Evolutionary conservation across 2,329 filamentous ascomycete species (phyloP), one percentile per base, ranked within the genome.

Genomic region (Ophiosphaerella korrae): DNA sequence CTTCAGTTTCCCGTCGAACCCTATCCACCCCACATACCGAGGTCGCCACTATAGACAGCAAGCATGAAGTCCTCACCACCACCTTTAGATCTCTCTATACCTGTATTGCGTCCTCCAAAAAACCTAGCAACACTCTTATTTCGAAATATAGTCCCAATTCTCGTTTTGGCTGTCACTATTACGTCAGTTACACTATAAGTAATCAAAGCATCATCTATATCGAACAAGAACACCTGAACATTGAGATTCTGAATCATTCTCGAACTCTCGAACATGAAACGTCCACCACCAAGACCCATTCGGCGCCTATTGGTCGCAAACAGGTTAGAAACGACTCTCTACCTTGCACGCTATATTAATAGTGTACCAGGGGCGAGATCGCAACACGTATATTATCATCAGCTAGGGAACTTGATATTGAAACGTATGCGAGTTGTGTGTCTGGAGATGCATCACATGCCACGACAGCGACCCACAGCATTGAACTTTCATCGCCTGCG

Each of bases 321-420:
- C 58, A 79, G 80, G 80, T 81, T 64, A 16, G 34, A 40, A 13
- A 13, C 8, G 31, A 35, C 18, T 21, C 6, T 24, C 23, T 21
- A 2, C 7, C 7, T 24, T 26, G 9, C 13, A 21, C 0, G 7
- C 2, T 5, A 42, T 51, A 12, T 50, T 55, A 37, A 49, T 16
- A 24, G 3, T 1, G 18, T 7, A 7, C 3, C 45, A 84, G 84
- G 73, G 85, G 85, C 48, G 85, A 88, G 67, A 87, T 88, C 44
- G 84, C 84, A 46, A 79, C 83, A 2, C 78, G 85, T 11, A 84
- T 87, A 41, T 73, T 87, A 31, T 78, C 80, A 26, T 78, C 84
- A 48, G 82, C 82, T n/a, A 76, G 83, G 35, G 85, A 88, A 68
- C 73, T 86, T 3, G 74, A 72, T 11, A 74, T 85, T 7, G 78